Conservation (phyloP, 441 rosid genomes). For the Mallotus japonicus region DNA sequence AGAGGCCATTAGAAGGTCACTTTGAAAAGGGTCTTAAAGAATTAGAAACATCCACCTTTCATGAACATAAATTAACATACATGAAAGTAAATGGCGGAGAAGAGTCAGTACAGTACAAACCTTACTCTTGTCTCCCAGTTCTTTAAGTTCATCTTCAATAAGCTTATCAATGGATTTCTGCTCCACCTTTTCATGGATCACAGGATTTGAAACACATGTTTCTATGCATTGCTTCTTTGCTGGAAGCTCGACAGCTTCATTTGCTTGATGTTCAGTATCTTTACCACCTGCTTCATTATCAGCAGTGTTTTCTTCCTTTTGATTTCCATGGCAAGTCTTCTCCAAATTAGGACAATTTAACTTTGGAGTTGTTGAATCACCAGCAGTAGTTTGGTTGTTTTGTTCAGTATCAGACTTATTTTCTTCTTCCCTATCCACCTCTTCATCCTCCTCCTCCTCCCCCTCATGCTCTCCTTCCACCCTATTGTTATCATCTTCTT, state of each 20-base stretch:
- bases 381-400: conserved; percentile 28
- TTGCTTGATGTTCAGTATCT: conserved; percentile 32
- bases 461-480: conserved; percentile 29
- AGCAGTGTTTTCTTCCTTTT: conserved; percentile 28
- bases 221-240: conserved; percentile 65
- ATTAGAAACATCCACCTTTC: not conserved
- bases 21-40: not conserved
- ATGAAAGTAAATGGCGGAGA: not conserved
- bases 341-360: conserved; percentile 31
- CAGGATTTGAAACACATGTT: conserved; percentile 34
- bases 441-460: conserved; percentile 32
- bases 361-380: conserved; percentile 33
- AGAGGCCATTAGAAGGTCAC: not conserved
- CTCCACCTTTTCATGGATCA: conserved; percentile 36
- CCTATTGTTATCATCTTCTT: conserved; percentile 26
- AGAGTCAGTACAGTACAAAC: conserved; percentile 30
- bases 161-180: conserved; percentile 82
- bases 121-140: conserved; percentile 93
- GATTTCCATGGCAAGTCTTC: conserved; percentile 24
- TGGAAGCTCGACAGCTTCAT: conserved; percentile 51
- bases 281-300: conserved; percentile 27
- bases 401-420: conserved; percentile 31
- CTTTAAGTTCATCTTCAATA: conserved; percentile 86
- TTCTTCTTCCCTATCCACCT: conserved; percentile 31
- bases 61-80: not conserved